Evolutionary conservation across 2,329 filamentous ascomycete species (phyloP).

Genomic region (Dactylella cylindrospora): DNA sequence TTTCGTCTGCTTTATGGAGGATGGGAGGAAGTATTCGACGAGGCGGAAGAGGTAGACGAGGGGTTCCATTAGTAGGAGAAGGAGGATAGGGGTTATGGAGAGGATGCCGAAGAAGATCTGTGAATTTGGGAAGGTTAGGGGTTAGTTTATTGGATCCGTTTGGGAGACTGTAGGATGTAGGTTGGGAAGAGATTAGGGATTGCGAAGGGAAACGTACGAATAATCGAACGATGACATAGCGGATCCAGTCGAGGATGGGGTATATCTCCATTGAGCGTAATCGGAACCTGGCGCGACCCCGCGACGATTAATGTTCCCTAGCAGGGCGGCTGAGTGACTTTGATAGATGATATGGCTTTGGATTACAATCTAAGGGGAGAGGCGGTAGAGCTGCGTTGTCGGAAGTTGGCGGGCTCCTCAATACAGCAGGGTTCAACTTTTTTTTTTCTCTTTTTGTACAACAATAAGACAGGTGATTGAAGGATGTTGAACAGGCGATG

Average conservation of each 20-base stretch:
- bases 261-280: constrained; percentile 40
- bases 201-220: constrained; percentile 33
- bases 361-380: too few relatives aligned
- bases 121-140: background rate
- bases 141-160: too few relatives aligned
- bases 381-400: constrained; percentile 11
- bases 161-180: too few relatives aligned
- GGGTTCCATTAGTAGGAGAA: constrained; percentile 33
- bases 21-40: constrained; percentile 25
- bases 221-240: constrained; percentile 30
- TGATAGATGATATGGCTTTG: background rate
- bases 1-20: constrained; percentile 8
- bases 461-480: too few relatives aligned
- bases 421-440: too few relatives aligned
- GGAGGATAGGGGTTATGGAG: constrained; percentile 27
- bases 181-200: background rate
- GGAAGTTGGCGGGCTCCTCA: constrained; percentile 19
- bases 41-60: constrained; percentile 41
- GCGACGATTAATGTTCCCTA: background rate
- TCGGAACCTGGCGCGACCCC: too few relatives aligned
- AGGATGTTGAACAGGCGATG: too few relatives aligned
- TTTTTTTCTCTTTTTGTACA: too few relatives aligned
- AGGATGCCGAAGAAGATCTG: constrained; percentile 32
- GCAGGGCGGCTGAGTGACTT: background rate
- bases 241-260: constrained; percentile 33